Evolutionary conservation across 129 eudicot species (phyloP).

Genomic region (Helichrysum umbraculigerum): DNA sequence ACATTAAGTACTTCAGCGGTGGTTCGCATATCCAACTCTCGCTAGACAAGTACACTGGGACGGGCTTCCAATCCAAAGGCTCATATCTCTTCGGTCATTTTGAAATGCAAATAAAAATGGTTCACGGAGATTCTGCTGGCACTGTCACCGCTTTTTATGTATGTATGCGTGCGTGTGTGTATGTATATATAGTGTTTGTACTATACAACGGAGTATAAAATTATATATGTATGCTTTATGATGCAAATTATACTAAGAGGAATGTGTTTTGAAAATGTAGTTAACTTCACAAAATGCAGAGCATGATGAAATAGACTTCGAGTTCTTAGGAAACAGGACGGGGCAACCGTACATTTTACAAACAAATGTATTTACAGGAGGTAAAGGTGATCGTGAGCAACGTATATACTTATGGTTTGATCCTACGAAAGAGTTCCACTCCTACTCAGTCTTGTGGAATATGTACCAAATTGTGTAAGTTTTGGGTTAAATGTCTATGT

Average conservation of each 20-base stretch:
- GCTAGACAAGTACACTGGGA: conserved; percentile 69
- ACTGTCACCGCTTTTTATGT: conserved; percentile 95
- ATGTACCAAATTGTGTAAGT: conserved; percentile 71
- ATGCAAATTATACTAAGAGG: background rate
- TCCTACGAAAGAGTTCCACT: conserved; percentile 66
- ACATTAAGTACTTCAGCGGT: conserved; percentile 74
- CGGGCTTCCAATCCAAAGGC: conserved; percentile 90
- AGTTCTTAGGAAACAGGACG: conserved; percentile 77
- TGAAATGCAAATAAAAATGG: conserved; percentile 77
- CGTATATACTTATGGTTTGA: conserved; percentile 81
- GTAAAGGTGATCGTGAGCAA: conserved; percentile 77
- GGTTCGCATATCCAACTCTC: conserved; percentile 63
- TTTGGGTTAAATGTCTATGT: background rate
- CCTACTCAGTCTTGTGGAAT: conserved; percentile 78
- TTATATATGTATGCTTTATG: background rate
- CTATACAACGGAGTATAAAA: background rate
- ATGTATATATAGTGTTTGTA: background rate
- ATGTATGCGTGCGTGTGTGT: background rate
- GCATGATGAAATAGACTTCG: conserved; percentile 91
- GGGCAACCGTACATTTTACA: conserved; percentile 81
- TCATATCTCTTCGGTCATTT: conserved; percentile 85
- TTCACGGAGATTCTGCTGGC: conserved; percentile 88
- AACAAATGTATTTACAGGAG: conserved; percentile 78
- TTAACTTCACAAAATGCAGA: conserved; percentile 66
- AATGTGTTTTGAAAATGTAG: conserved; percentile 35